Percentiles rank a stretch among this genome's conserved stretches.
phyloP scores from a whole-genome alignment of 768 basidiomycete species.

The Pleurotus tuber-regium region DNA sequence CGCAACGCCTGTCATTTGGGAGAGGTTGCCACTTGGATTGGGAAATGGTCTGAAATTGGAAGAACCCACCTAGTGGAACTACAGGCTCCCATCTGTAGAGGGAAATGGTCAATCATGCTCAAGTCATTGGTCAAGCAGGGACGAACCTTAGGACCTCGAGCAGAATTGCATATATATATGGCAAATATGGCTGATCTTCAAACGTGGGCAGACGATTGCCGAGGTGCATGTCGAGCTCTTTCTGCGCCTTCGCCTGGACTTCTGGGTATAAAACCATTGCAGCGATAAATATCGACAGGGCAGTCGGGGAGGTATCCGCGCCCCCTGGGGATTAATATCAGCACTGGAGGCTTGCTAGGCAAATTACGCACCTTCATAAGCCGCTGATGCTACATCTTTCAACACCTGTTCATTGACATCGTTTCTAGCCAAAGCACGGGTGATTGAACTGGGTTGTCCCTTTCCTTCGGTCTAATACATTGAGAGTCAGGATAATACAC shows the following conservation, averaged over 20 bases:
- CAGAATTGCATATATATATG: slow-evolving; percentile 35
- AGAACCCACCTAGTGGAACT: neutral
- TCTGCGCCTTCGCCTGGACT: slow-evolving; percentile 27
- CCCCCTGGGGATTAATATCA: slow-evolving; percentile 27
- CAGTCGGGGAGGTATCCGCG: slow-evolving; percentile 37
- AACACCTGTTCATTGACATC: neutral
- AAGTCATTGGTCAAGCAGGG: neutral
- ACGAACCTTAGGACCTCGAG: slow-evolving; percentile 20
- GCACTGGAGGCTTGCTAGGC: no score
- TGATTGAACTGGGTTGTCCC: neutral
- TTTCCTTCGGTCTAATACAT: neutral
- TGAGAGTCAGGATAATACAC: neutral
- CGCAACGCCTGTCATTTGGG: neutral
- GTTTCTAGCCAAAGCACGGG: neutral
- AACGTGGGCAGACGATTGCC: slow-evolving; percentile 32
- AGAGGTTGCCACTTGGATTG: neutral
- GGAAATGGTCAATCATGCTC: neutral
- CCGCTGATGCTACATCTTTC: neutral
- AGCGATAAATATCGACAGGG: slow-evolving; percentile 32
- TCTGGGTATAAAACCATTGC: slow-evolving; percentile 35
- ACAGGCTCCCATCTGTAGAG: neutral
- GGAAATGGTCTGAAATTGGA: neutral
- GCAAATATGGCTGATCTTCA: slow-evolving; percentile 25
- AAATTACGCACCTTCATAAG: neutral
- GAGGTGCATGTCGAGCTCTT: slow-evolving; percentile 29